phyloP scores from a whole-genome alignment of 2,329 filamentous ascomycete species.

The Talaromyces sp. region DNA sequence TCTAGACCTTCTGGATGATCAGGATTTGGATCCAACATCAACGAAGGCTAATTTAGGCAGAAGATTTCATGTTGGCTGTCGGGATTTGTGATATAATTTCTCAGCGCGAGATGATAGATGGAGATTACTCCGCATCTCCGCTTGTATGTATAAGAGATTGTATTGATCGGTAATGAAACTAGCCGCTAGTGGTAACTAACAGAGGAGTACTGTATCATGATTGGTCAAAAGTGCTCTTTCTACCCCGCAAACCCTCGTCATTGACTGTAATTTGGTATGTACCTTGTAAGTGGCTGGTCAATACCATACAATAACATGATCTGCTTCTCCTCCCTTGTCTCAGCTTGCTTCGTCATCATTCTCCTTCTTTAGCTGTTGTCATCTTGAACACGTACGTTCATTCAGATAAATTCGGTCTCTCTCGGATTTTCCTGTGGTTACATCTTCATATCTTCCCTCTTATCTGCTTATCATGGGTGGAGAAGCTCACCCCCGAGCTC shows the following conservation, averaged over 20 bases:
- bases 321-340: slow-evolving; percentile 3
- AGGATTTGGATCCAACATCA: background rate
- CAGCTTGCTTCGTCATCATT: background rate
- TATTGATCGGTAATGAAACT: background rate
- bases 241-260: slow-evolving; percentile 9
- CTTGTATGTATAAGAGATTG: background rate
- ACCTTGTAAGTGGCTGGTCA: slow-evolving; percentile 2
- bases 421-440: background rate
- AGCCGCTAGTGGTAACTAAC: background rate
- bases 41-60: background rate
- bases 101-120: background rate
- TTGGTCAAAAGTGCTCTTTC: background rate
- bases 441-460: background rate
- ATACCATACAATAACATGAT: background rate
- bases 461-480: slow-evolving; percentile 32
- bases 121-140: background rate
- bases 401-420: background rate
- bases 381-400: background rate
- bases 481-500: slow-evolving; percentile 34
- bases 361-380: background rate
- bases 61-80: background rate
- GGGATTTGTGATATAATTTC: no score
- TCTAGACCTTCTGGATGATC: background rate
- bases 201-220: background rate
- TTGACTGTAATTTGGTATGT: background rate